phyloP scores from a whole-genome alignment of 441 rosid species.

The California macrophylla region DNA sequence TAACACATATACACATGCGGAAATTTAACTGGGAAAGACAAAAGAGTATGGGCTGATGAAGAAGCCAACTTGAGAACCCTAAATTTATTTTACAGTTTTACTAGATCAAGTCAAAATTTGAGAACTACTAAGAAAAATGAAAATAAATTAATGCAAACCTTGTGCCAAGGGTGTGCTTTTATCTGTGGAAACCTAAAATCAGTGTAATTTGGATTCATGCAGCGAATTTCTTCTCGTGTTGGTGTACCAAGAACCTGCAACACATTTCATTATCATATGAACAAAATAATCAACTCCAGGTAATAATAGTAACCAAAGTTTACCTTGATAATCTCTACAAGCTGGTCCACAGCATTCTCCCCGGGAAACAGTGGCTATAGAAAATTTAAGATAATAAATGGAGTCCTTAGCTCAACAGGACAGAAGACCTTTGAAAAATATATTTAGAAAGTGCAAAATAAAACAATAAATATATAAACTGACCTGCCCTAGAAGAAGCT shows the following conservation, averaged over 20 bases:
- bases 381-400: not conserved
- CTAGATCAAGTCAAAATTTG: not conserved
- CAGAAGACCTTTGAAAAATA: not conserved
- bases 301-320: slow-evolving; percentile 3
- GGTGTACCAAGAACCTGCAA: slow-evolving; percentile 95
- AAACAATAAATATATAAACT: slow-evolving; percentile 14
- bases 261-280: not conserved
- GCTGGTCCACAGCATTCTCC: slow-evolving; percentile 96
- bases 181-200: slow-evolving; percentile 96
- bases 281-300: not conserved
- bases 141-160: slow-evolving; percentile 35
- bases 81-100: not conserved
- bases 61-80: not conserved
- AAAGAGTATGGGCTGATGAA: not conserved
- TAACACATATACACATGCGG: not conserved
- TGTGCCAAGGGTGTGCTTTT: slow-evolving; percentile 98
- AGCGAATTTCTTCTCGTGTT: slow-evolving; percentile 91
- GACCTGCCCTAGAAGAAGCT: slow-evolving; percentile 95
- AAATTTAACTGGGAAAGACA: not conserved
- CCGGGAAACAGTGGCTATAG: slow-evolving; percentile 89
- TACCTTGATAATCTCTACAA: slow-evolving; percentile 94
- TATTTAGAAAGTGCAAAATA: not conserved
- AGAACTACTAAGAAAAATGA: not conserved
- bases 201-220: slow-evolving; percentile 94
- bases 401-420: not conserved